Evolutionary conservation across 176 grass and related monocot genomes (phyloP).

Genomic region (Zoysia pacifica): DNA sequence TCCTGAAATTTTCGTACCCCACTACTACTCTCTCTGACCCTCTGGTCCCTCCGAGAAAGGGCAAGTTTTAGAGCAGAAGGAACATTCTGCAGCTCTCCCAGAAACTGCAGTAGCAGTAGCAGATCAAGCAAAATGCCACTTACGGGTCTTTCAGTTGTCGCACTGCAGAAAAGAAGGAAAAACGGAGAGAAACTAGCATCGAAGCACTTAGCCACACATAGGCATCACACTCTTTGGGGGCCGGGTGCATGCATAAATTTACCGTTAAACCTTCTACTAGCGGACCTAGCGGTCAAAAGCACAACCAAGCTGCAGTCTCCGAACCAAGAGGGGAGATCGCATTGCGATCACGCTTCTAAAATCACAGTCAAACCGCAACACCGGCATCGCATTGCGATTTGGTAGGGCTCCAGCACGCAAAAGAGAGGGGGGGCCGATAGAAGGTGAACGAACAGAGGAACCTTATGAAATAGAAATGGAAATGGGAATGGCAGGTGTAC

Average conservation of each 20-base stretch:
- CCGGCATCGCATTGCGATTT: background rate
- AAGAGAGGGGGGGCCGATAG: no score
- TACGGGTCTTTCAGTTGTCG: background rate
- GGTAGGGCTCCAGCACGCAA: background rate
- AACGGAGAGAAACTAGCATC: background rate
- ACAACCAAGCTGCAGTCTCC: background rate
- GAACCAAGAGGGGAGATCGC: no score
- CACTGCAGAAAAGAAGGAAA: background rate
- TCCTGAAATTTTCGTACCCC: no score
- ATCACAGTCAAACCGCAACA: background rate
- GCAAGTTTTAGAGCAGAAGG: background rate
- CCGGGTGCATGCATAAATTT: no score
- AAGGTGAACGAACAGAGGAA: background rate
- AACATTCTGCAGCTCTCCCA: background rate
- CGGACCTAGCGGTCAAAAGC: background rate
- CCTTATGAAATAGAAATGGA: background rate
- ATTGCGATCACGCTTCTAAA: no score
- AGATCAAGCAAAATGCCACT: background rate
- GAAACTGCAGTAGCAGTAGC: background rate
- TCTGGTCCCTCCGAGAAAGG: background rate
- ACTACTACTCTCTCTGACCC: no score
- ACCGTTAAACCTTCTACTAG: background rate
- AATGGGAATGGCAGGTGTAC: slow-evolving; percentile 4
- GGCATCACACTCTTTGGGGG: background rate
- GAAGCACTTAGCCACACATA: background rate